These are phyloP conservation scores for Phaeosphaeriaceae sp. DNA, from an alignment of 2,329 filamentous ascomycete genomes.

Conservation along the genomic window DNA sequence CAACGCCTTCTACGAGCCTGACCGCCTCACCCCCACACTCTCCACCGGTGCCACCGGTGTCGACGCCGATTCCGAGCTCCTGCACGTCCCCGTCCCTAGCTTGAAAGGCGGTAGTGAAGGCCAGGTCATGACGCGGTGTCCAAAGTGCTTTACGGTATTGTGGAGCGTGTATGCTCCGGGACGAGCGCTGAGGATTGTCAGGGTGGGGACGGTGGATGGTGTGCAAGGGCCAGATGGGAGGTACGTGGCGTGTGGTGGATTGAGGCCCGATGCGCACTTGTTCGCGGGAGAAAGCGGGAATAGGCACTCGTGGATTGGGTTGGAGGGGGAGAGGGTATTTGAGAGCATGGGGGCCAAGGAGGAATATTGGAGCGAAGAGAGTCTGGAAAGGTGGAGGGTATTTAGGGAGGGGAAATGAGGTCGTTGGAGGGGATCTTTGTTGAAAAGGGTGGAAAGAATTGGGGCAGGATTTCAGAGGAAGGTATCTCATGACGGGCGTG, in stretches of 20 bases:
- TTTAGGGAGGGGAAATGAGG: neutral
- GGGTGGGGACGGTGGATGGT: slow-evolving; percentile 55
- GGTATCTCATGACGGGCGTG: too few species aligned
- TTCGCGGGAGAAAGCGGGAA: slow-evolving; percentile 26
- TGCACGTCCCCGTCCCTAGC: slow-evolving; percentile 15
- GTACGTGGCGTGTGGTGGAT: neutral
- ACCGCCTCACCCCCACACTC: slow-evolving; percentile 33
- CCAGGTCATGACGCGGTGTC: slow-evolving; percentile 53
- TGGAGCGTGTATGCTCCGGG: slow-evolving; percentile 39
- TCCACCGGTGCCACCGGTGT: slow-evolving; percentile 27
- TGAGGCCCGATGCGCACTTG: slow-evolving; percentile 57
- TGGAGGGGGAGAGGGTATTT: slow-evolving; percentile 45
- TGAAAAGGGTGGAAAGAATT: too few species aligned
- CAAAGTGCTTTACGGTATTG: slow-evolving; percentile 49
- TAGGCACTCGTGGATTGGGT: slow-evolving; percentile 47
- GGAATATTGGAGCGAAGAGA: slow-evolving; percentile 6
- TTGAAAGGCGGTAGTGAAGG: slow-evolving; percentile 30
- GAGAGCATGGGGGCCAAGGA: neutral
- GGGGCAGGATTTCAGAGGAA: too few species aligned
- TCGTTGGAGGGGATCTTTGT: too few species aligned
- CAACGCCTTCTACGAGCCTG: slow-evolving; percentile 53
- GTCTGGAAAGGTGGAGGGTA: slow-evolving; percentile 3
- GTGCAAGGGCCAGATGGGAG: slow-evolving; percentile 14
- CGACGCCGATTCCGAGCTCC: slow-evolving; percentile 39
- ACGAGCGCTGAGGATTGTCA: slow-evolving; percentile 46